Percentiles rank a stretch among this genome's conserved stretches.
phyloP scores from a whole-genome alignment of 257 asterid genomes.

The Solanum etuberosum region DNA sequence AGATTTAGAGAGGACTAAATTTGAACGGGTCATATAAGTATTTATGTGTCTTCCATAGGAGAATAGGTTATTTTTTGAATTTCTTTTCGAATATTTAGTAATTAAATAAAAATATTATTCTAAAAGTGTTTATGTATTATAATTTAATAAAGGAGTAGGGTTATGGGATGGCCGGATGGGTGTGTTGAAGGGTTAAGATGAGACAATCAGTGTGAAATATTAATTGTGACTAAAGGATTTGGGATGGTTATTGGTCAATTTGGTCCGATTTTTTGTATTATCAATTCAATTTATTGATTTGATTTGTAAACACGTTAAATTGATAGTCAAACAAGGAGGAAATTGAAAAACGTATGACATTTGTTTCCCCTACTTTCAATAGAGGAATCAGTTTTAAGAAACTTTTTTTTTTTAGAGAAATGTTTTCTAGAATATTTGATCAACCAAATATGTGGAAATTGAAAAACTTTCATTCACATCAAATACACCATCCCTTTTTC shows the following conservation, averaged over 20 bases:
- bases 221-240: not conserved
- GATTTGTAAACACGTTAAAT: too few relatives aligned
- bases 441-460: not conserved
- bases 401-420: not conserved
- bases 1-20: not conserved
- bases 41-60: rapidly evolving
- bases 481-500: not conserved
- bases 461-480: not conserved
- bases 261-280: not conserved
- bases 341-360: rapidly evolving
- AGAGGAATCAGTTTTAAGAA: not conserved
- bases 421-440: not conserved
- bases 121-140: too few relatives aligned
- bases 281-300: too few relatives aligned
- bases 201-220: not conserved
- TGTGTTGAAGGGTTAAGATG: not conserved
- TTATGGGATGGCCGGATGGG: not conserved
- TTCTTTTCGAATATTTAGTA: too few relatives aligned
- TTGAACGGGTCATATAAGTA: not conserved
- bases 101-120: not conserved
- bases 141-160: not conserved
- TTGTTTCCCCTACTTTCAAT: not conserved
- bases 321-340: too few relatives aligned
- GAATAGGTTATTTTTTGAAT: not conserved
- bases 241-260: too few relatives aligned